Percentiles rank a stretch among this genome's conserved stretches.
phyloP scores from a whole-genome alignment of 2,329 filamentous ascomycete genomes.

The Trichoderma simmonsii region DNA sequence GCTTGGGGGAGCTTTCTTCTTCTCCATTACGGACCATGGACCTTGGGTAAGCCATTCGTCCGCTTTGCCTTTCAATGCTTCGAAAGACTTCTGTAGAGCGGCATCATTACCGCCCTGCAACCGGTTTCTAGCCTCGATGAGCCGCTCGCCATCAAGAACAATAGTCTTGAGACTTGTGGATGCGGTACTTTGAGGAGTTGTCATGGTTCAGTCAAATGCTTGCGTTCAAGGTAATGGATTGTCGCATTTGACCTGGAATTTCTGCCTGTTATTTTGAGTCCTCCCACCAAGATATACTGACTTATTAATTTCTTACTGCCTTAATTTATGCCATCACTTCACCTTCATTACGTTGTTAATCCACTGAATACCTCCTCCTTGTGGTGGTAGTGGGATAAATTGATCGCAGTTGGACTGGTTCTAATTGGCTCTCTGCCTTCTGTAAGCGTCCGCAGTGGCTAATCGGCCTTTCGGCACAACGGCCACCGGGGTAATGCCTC shows the following conservation, averaged over 20 bases:
- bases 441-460: not conserved
- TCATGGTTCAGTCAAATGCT: not conserved
- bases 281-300: not conserved
- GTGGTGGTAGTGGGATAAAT: not conserved
- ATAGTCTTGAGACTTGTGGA: not conserved
- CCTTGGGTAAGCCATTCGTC: constrained; percentile 14
- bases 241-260: not conserved
- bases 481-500: not conserved
- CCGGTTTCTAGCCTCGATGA: not conserved
- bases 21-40: constrained; percentile 16
- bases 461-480: not conserved
- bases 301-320: not conserved
- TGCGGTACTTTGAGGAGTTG: not conserved
- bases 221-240: not conserved
- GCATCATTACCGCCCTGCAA: constrained; percentile 1
- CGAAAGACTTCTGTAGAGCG: not conserved
- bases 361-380: not conserved
- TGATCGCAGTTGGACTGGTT: not conserved
- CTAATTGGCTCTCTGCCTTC: not conserved
- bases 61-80: not conserved
- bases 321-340: not conserved
- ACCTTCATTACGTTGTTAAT: not conserved
- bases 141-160: constrained; percentile 1
- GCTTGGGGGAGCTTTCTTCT: constrained; percentile 5
- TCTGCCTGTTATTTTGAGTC: not conserved